Evolutionary conservation across 352 stramenopile genomes (phyloP), one percentile per base, ranked within the genome.

Genomic region (Thalassiosira hispida): DNA sequence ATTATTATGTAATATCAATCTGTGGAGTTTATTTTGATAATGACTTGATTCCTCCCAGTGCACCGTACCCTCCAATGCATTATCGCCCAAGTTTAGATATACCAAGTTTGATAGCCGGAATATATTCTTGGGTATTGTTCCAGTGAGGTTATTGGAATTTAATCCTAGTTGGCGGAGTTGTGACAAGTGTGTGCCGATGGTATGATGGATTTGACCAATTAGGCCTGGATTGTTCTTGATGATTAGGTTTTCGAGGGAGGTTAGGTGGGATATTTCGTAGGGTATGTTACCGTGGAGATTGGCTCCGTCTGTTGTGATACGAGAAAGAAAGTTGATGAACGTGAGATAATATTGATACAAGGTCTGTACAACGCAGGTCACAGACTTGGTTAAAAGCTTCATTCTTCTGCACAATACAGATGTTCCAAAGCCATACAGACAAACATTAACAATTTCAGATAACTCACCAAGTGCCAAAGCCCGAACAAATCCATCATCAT

Each of bases 191-290:
- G 83, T 42, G 20, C 69, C 76, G 59, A 91, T 77, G 0, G 62
- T 62, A 31, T 61, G n/a, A 22, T 85, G 88, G 47, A 93, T 90
- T 20, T 56, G 77, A 38, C 85, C 85, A 31, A 22, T 51, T 9
- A 93, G 42, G 8, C 65, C 44, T 31, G 72, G 67, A 49, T 93
- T 87, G 53, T 93, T 91, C 57, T 91, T 90, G 22, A 93, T 60
- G 47, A 91, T 84, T 14, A 93, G 63, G 51, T 91, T 85, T 74
- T 93, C 80, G 7, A 93, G 47, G 6, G 66, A 64, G 0, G 40
- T 60, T 7, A 93, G 62, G 11, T 82, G 67, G 2, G 76, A 73
- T 20, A 93, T 62, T 68, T 91, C 77, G n/a, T 14, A 18, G 11
- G 88, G 83, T 44, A 93, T 83, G 11, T 20, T 78, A 35, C 88